Conservation (phyloP, 106 monocot species). For the Platanthera guangdongensis region DNA sequence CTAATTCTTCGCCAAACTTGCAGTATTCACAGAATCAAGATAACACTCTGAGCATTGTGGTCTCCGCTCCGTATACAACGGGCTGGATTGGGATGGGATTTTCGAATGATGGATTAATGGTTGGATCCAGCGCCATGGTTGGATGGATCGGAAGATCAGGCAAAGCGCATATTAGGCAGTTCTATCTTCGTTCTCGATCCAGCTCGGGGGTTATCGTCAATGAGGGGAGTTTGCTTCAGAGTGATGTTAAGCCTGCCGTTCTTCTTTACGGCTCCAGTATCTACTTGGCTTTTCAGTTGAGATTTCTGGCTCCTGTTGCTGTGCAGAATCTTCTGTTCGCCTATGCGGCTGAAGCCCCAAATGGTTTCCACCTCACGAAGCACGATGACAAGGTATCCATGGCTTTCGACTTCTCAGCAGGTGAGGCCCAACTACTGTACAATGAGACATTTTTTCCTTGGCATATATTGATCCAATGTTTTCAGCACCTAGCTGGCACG, state of each 20-base stretch:
- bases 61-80: slow-evolving; percentile 44
- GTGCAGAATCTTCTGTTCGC: slow-evolving; percentile 43
- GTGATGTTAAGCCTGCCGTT: slow-evolving; percentile 26
- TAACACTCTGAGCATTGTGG: slow-evolving; percentile 41
- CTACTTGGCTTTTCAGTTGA: slow-evolving; percentile 61
- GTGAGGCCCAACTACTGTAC: slow-evolving; percentile 7
- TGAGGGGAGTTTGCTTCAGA: slow-evolving; percentile 30
- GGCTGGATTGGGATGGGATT: slow-evolving; percentile 78
- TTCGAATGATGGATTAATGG: slow-evolving; percentile 67
- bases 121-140: slow-evolving; percentile 70
- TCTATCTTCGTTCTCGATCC: slow-evolving; percentile 36
- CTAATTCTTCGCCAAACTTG: not conserved
- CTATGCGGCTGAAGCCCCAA: slow-evolving; percentile 26
- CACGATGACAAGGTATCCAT: slow-evolving; percentile 61
- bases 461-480: no score
- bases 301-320: slow-evolving; percentile 24
- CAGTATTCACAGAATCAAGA: slow-evolving; percentile 34
- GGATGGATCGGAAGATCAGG: slow-evolving; percentile 55
- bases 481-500: no score
- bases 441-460: no score
- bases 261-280: slow-evolving; percentile 42
- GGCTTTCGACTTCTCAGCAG: slow-evolving; percentile 57
- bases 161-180: slow-evolving; percentile 50
- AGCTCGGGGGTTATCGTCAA: slow-evolving; percentile 33
- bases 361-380: slow-evolving; percentile 24